Percentiles rank a stretch among this genome's conserved stretches.
phyloP scores from a whole-genome alignment of 2,329 filamentous ascomycete species.

The Botrytis sinoallii region DNA sequence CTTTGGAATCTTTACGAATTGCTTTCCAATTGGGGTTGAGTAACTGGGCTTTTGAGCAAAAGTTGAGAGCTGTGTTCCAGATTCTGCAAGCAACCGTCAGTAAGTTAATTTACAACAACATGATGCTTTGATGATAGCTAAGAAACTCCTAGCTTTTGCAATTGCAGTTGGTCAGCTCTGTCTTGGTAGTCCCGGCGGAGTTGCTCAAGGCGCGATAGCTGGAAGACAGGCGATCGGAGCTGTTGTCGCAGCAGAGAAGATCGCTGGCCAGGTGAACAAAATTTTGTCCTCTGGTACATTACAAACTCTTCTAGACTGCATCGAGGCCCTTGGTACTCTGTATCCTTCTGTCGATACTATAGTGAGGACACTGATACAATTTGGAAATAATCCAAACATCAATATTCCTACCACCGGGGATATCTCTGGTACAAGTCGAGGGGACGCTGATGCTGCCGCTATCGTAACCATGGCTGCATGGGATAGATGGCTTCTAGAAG shows the following conservation, averaged over 20 bases:
- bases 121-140: neutral
- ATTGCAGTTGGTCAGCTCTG: constrained; percentile 10
- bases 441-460: neutral
- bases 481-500: constrained; percentile 8
- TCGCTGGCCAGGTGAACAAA: neutral
- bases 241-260: neutral
- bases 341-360: constrained; percentile 2
- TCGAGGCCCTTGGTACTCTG: constrained; percentile 6
- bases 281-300: constrained; percentile 12
- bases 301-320: constrained; percentile 1
- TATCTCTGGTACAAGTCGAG: constrained; percentile 3
- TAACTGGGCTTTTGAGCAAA: neutral
- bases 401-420: neutral
- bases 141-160: neutral
- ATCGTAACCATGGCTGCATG: constrained; percentile 9
- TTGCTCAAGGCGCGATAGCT: neutral
- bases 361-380: neutral
- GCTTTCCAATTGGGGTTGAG: neutral
- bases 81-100: constrained; percentile 1
- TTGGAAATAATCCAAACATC: neutral
- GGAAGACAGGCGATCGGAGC: constrained; percentile 10
- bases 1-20: neutral
- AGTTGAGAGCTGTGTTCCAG: neutral
- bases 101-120: neutral
- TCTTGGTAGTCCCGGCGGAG: neutral